A percentile compares a stretch with the other conserved stretches of the same genome.
phyloP scores from a whole-genome alignment of 2,329 filamentous ascomycete species.

The Trichoderma breve region DNA sequence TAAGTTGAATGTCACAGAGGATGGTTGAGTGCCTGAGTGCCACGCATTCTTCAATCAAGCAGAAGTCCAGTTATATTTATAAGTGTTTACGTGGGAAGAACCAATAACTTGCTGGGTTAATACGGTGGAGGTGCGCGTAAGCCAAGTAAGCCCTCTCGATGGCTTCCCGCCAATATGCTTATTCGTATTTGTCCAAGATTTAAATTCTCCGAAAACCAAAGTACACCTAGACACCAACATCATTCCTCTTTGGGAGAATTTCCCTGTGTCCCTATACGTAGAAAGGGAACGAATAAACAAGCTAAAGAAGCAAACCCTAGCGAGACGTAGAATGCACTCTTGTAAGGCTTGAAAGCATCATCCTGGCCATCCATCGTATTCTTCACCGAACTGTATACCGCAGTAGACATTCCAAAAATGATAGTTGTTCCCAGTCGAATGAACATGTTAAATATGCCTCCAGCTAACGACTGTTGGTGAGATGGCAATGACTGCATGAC shows the following conservation, averaged over 20 bases:
- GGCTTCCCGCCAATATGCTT: too few relatives aligned
- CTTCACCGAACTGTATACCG: not conserved
- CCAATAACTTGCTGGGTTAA: too few relatives aligned
- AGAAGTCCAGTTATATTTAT: too few relatives aligned
- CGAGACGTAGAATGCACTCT: slow-evolving; percentile 3
- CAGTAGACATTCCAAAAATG: not conserved
- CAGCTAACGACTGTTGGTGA: not conserved
- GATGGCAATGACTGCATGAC: not conserved
- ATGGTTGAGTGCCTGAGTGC: too few relatives aligned
- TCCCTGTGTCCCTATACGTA: not conserved
- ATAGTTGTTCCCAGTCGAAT: not conserved
- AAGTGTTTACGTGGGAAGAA: too few relatives aligned
- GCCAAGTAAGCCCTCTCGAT: too few relatives aligned
- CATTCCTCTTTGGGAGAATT: not conserved
- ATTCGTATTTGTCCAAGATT: too few relatives aligned
- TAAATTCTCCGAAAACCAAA: not conserved
- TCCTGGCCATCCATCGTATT: not conserved
- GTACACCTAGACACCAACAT: too few relatives aligned
- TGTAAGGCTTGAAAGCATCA: not conserved
- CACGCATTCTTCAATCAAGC: too few relatives aligned
- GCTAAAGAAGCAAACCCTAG: not conserved
- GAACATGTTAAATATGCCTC: not conserved
- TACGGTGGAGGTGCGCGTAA: too few relatives aligned
- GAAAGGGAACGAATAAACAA: not conserved
- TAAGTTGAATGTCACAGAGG: not conserved